Conservation (phyloP, 306 rosid genomes). For the Aeschynomene evenia region DNA sequence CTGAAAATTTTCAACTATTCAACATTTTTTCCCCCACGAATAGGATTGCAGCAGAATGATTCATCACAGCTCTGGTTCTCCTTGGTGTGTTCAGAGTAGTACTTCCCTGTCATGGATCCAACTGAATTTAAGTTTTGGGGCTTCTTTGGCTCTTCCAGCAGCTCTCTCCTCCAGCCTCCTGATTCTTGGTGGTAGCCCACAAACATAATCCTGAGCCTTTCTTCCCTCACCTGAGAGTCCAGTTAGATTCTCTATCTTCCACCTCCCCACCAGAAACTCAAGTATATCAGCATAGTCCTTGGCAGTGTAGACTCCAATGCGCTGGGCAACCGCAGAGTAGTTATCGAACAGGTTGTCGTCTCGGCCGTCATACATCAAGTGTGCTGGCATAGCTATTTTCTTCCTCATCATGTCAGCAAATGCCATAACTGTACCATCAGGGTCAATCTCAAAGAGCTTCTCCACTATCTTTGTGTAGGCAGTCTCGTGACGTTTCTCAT, state of each 20-base stretch:
- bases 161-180: slow-evolving; percentile 88
- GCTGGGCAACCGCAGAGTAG: slow-evolving; percentile 81
- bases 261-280: slow-evolving; percentile 82
- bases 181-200: slow-evolving; percentile 79
- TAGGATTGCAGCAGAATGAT: slow-evolving; percentile 10
- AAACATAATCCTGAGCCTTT: slow-evolving; percentile 82
- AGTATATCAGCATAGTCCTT: slow-evolving; percentile 88
- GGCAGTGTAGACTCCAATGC: slow-evolving; percentile 82
- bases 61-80: slow-evolving; percentile 8
- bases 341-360: slow-evolving; percentile 74
- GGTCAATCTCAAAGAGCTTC: slow-evolving; percentile 85
- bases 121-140: slow-evolving; percentile 49
- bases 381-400: slow-evolving; percentile 91
- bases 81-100: slow-evolving; percentile 45
- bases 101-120: slow-evolving; percentile 81
- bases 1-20: slow-evolving; percentile 25
- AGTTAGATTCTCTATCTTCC: slow-evolving; percentile 68
- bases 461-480: slow-evolving; percentile 89
- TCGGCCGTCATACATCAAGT: slow-evolving; percentile 82
- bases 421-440: slow-evolving; percentile 67
- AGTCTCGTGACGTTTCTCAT: slow-evolving; percentile 91
- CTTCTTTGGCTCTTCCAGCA: slow-evolving; percentile 59
- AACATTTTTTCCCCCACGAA: slow-evolving; percentile 5
- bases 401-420: slow-evolving; percentile 98
- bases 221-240: slow-evolving; percentile 77